Percentiles rank a stretch among this genome's conserved stretches.
These are phyloP conservation scores for Phytophthora sojae DNA, from an alignment of 352 stramenopile genomes.

Conservation along the genomic window DNA sequence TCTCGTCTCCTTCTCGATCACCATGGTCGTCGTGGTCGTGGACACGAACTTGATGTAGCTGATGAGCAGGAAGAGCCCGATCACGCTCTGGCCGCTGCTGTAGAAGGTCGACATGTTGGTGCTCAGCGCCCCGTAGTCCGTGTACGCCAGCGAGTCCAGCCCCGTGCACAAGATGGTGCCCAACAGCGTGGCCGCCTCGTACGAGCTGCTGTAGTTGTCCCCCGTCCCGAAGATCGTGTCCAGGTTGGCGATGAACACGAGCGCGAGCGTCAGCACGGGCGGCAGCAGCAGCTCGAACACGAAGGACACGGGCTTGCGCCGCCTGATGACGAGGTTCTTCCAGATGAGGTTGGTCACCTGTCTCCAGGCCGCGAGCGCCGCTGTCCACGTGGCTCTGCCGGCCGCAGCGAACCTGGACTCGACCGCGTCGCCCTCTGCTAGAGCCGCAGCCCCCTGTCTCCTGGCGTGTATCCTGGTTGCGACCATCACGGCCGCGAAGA, in stretches of 20 bases:
- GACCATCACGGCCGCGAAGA: constrained; percentile 31
- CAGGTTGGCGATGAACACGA: constrained; percentile 73
- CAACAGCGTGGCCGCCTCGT: constrained; percentile 22
- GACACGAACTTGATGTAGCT: constrained; percentile 77
- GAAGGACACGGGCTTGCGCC: constrained; percentile 55
- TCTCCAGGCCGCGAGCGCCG: constrained; percentile 44
- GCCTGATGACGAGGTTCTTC: constrained; percentile 73
- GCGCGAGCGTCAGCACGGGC: constrained; percentile 50
- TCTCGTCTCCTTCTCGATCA: constrained; percentile 82
- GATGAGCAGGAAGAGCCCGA: constrained; percentile 67
- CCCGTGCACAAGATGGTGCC: constrained; percentile 47
- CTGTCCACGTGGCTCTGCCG: constrained; percentile 35
- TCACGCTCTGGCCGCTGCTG: constrained; percentile 65
- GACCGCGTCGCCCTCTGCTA: constrained; percentile 12
- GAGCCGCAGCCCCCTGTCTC: constrained; percentile 5
- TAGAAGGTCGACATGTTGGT: constrained; percentile 71
- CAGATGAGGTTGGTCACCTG: constrained; percentile 74
- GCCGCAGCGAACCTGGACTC: constrained; percentile 37
- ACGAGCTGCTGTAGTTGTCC: constrained; percentile 18
- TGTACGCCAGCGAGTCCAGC: constrained; percentile 32
- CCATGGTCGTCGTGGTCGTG: constrained; percentile 69
- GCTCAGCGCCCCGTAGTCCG: too few relatives aligned
- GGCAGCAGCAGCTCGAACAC: constrained; percentile 70
- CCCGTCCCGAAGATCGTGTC: constrained; percentile 52
- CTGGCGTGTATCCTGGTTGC: constrained; percentile 32